These are phyloP conservation scores for Lentinula raphanica DNA, from an alignment of 768 basidiomycete species.

Conservation along the genomic window DNA sequence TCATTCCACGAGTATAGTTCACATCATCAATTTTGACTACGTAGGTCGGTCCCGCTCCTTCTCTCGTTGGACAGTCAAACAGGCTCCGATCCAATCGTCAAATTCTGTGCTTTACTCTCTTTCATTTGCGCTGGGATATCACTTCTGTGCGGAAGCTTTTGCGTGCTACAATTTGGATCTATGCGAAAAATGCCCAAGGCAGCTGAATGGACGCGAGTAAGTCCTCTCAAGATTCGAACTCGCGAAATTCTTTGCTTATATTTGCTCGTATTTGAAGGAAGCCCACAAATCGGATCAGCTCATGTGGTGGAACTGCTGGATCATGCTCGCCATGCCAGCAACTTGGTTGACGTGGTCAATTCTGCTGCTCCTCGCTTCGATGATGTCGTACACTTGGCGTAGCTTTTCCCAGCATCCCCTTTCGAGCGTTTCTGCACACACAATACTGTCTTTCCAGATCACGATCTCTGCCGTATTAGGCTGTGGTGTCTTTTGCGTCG, in stretches of 20 bases:
- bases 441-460: neutral
- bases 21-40: neutral
- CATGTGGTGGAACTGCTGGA: conserved; percentile 2
- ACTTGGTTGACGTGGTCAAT: neutral
- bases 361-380: neutral
- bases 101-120: neutral
- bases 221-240: neutral
- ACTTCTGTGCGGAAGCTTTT: neutral
- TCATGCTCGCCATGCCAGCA: neutral
- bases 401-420: neutral
- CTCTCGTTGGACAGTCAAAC: neutral
- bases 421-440: neutral
- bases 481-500: neutral
- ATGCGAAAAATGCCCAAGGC: conserved; percentile 6
- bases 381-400: neutral
- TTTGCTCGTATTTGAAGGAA: neutral
- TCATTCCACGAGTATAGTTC: neutral
- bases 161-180: neutral
- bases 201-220: neutral
- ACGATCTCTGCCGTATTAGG: neutral
- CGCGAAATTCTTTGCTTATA: too few species aligned
- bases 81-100: neutral
- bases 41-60: neutral
- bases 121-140: conserved; percentile 2
- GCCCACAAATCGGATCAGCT: neutral